Percentiles rank a stretch among this genome's conserved stretches.
These are phyloP conservation scores for Globisporangium abappressorium DNA, from an alignment of 352 stramenopile species.

Conservation along the genomic window DNA sequence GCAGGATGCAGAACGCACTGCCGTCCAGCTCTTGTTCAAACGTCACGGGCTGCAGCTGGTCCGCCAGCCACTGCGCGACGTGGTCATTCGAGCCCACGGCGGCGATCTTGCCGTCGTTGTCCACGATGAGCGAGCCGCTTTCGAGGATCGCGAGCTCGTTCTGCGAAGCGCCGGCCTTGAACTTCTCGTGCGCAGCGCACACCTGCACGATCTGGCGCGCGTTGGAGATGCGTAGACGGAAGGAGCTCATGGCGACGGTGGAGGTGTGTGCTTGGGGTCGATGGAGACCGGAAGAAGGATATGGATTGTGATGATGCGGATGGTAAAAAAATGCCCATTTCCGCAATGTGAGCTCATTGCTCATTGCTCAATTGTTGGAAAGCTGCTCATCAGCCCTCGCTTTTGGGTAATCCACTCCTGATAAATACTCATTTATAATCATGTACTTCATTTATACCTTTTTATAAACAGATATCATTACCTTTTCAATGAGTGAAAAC, in stretches of 20 bases:
- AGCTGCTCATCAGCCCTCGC: slow-evolving; percentile 3
- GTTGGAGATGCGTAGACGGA: slow-evolving; percentile 65
- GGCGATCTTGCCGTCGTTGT: slow-evolving; percentile 50
- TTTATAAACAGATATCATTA: background rate
- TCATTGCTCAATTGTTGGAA: background rate
- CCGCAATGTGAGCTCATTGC: background rate
- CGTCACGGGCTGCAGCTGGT: slow-evolving; percentile 53
- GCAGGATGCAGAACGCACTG: slow-evolving; percentile 64
- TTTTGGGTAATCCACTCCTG: background rate
- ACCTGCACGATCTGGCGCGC: slow-evolving; percentile 74
- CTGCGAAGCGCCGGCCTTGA: slow-evolving; percentile 65
- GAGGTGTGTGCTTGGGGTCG: slow-evolving; percentile 22
- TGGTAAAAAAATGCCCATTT: background rate
- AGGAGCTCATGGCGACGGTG: slow-evolving; percentile 50
- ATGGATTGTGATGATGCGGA: background rate
- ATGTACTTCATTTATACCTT: background rate
- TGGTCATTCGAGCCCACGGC: slow-evolving; percentile 53
- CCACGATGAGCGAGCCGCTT: slow-evolving; percentile 57
- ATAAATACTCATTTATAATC: background rate
- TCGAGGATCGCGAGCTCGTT: slow-evolving; percentile 60
- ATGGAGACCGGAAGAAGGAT: background rate
- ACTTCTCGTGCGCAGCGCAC: slow-evolving; percentile 51
- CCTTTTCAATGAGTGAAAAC: background rate
- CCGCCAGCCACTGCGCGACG: slow-evolving; percentile 50
- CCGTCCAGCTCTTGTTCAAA: slow-evolving; percentile 76